phyloP scores from a whole-genome alignment of 2,329 filamentous ascomycete species.

The Coniochaeta sp. region DNA sequence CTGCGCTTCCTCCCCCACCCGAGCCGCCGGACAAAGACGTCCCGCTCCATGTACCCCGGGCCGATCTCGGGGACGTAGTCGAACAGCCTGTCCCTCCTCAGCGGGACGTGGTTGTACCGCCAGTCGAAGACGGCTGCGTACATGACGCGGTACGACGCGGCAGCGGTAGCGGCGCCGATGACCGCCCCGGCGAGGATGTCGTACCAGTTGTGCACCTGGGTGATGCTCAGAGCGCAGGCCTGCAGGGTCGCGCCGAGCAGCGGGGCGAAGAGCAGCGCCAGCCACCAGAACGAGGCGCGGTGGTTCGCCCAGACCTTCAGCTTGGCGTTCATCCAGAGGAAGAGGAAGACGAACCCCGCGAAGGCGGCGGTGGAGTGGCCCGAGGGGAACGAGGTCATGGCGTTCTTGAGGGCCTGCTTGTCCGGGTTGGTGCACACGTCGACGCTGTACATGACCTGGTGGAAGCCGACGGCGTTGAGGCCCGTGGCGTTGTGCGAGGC shows the following conservation, averaged over 20 bases:
- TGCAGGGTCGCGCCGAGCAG: constrained; percentile 54
- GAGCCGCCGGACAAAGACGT: constrained; percentile 10
- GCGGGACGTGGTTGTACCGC: constrained; percentile 57
- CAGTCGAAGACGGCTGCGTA: constrained; percentile 64
- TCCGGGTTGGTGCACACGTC: constrained; percentile 54
- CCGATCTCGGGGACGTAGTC: constrained; percentile 9
- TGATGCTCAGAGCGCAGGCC: constrained; percentile 54
- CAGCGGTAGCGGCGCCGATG: constrained; percentile 55
- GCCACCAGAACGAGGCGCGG: constrained; percentile 61
- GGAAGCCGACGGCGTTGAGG: constrained; percentile 41
- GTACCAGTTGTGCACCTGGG: constrained; percentile 64
- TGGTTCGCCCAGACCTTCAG: constrained; percentile 63
- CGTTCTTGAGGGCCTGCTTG: constrained; percentile 47
- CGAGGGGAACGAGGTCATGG: constrained; percentile 59
- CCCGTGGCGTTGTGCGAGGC: constrained; percentile 31
- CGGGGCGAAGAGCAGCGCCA: constrained; percentile 49
- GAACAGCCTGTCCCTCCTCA: constrained; percentile 31
- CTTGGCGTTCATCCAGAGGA: constrained; percentile 64
- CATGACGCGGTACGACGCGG: constrained; percentile 55
- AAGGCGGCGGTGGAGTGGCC: constrained; percentile 61
- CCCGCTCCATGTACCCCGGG: constrained; percentile 5
- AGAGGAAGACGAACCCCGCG: constrained; percentile 56
- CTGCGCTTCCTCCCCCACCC: constrained; percentile 12
- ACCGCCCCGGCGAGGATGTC: constrained; percentile 55
- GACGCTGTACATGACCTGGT: constrained; percentile 55